A percentile compares a stretch with the other conserved stretches of the same genome.
phyloP scores from a whole-genome alignment of 495 filamentous ascomycete species.

The Talaromyces adpressus region DNA sequence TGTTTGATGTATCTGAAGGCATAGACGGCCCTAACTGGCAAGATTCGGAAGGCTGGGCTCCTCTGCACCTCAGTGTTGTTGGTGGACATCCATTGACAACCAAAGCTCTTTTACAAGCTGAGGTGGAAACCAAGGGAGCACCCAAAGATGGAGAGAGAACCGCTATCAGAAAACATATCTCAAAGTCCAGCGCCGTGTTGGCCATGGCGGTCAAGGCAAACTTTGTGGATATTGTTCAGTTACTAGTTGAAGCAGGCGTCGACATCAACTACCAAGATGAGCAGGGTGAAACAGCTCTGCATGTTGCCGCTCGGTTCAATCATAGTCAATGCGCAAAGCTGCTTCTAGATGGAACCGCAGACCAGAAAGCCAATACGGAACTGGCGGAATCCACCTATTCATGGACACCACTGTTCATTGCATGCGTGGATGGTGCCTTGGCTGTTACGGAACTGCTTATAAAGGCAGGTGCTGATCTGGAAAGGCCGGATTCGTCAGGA shows the following conservation, averaged over 20 bases:
- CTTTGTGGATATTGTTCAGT: conserved; percentile 70
- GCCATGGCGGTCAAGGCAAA: conserved; percentile 82
- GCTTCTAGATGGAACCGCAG: conserved; percentile 59
- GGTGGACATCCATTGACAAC: conserved; percentile 86
- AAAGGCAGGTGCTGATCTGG: conserved; percentile 65
- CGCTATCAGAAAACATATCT: conserved; percentile 57
- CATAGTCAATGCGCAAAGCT: conserved; percentile 72
- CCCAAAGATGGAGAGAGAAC: conserved; percentile 45
- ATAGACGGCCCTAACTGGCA: conserved; percentile 85
- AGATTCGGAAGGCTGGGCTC: conserved; percentile 85
- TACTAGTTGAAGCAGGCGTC: conserved; percentile 84
- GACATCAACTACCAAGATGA: conserved; percentile 93
- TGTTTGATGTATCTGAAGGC: conserved; percentile 75
- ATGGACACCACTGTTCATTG: conserved; percentile 91
- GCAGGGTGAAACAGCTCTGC: conserved; percentile 87
- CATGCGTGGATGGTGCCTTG: conserved; percentile 78
- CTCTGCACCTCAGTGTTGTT: conserved; percentile 86
- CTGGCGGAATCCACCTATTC: conserved; percentile 76
- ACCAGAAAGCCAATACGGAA: conserved; percentile 69
- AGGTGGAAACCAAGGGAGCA: conserved; percentile 55
- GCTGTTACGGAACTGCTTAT: conserved; percentile 70
- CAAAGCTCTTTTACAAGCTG: conserved; percentile 67
- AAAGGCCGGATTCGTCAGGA: conserved; percentile 71
- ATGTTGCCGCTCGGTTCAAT: conserved; percentile 85
- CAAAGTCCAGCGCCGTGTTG: conserved; percentile 84